phyloP scores from a whole-genome alignment of 2,329 filamentous ascomycete genomes.

The Macrophomina phaseolina region DNA sequence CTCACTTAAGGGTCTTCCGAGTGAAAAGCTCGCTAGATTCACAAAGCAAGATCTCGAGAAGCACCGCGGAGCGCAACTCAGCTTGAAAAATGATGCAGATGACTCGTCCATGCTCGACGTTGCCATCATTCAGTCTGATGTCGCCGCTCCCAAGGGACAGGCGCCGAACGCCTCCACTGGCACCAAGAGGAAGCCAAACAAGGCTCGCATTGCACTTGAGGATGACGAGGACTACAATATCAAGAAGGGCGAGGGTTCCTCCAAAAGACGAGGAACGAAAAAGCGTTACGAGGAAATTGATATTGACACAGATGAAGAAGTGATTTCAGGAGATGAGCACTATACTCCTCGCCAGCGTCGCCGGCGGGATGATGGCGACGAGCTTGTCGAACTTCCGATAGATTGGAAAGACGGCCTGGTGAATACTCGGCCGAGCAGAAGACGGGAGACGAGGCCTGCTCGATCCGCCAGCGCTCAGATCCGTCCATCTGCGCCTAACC shows the following conservation, averaged over 20 bases:
- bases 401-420: slow-evolving; percentile 46
- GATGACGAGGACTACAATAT: slow-evolving; percentile 50
- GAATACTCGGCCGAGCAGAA: slow-evolving; percentile 31
- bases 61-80: slow-evolving; percentile 29
- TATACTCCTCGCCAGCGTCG: slow-evolving; percentile 22
- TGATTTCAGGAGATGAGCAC: slow-evolving; percentile 38
- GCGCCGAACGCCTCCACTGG: slow-evolving; percentile 28
- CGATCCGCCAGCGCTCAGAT: slow-evolving; percentile 34
- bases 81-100: slow-evolving; percentile 30
- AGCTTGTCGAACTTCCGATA: slow-evolving; percentile 50
- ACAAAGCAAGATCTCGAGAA: slow-evolving; percentile 39
- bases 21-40: slow-evolving; percentile 45
- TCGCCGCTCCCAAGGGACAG: slow-evolving; percentile 32
- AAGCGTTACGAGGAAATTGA: slow-evolving; percentile 53
- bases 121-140: slow-evolving; percentile 46
- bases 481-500: slow-evolving; percentile 33
- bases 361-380: slow-evolving; percentile 28
- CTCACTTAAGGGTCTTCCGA: slow-evolving; percentile 43
- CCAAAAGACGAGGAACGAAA: slow-evolving; percentile 4
- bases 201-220: slow-evolving; percentile 45
- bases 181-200: slow-evolving; percentile 40
- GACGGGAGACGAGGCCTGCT: slow-evolving; percentile 37
- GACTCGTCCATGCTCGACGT: slow-evolving; percentile 34
- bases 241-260: slow-evolving; percentile 32
- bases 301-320: slow-evolving; percentile 53